Conservation (phyloP, 202 grass and related monocot genomes). For the Panicum virgatum region DNA sequence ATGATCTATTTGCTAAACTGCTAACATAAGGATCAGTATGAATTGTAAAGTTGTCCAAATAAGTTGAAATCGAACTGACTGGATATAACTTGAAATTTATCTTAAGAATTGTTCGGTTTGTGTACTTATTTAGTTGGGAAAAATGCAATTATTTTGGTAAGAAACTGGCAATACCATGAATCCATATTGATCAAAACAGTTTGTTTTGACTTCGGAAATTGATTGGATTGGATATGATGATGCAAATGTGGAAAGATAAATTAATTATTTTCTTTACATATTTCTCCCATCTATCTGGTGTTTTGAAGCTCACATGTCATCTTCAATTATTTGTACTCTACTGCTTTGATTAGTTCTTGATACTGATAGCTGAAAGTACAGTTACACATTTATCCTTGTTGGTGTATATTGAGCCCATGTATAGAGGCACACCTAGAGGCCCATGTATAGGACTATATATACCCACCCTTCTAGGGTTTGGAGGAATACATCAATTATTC, state of each 20-base stretch:
- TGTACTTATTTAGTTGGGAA: neutral
- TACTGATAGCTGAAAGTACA: neutral
- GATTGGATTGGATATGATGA: neutral
- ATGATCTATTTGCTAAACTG: neutral
- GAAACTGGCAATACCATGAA: neutral
- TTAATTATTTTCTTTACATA: no score
- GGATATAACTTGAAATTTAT: conserved; percentile 6
- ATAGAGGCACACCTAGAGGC: no score
- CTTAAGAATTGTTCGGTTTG: neutral
- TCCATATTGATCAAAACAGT: neutral
- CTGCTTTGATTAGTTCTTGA: neutral
- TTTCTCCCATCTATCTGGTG: no score
- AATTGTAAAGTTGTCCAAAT: neutral
- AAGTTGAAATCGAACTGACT: neutral
- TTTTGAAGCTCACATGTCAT: conserved; percentile 2
- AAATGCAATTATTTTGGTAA: conserved; percentile 1
- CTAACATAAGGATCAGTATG: neutral
- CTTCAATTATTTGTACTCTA: conserved; percentile 7
- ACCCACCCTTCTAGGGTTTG: no score
- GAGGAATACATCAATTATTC: no score
- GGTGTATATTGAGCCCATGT: no score
- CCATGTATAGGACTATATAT: no score
- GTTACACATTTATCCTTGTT: neutral
- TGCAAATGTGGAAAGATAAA: neutral
- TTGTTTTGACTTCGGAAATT: neutral